Evolutionary conservation across 495 filamentous ascomycete species (phyloP), one percentile per base, ranked within the genome.

Genomic region (Paragyromitra xinjiangensis): DNA sequence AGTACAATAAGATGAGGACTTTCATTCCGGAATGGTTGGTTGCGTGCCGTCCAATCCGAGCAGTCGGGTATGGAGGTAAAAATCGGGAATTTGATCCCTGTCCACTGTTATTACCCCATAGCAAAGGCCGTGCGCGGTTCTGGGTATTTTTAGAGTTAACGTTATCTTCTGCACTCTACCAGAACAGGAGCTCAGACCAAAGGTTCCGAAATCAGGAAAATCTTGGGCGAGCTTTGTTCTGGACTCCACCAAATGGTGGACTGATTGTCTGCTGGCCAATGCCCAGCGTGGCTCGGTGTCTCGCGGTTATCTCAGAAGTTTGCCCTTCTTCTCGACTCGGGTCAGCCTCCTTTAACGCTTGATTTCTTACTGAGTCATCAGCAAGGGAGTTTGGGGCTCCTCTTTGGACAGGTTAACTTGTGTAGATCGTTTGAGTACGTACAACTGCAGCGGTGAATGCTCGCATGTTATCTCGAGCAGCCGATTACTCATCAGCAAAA

Each of bases 41-140:
- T 26, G 53, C 19, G 14, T 58, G 22, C 55, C 55, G 55, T 1
- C 55, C 55, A 58, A 58, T 58, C 55, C 55, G 55, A 58, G 55
- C 19, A 58, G 26, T 34, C 55, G 55, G 24, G 55, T 29, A 16
- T 14, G 44, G 44, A 48, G 44, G 44, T 16, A 16, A 9, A 24
- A 58, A 58, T 29, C 11, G 55, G 50, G 50, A 22, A 53, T 58
- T 58, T 3, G 3, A 58, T 58, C 55, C 55, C 55, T 58, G 22
- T 14, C 50, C 5, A 4, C n/a, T 34, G 8, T 34, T 4, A 14
- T 58, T 53, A 53, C 50, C 50, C 22, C 26, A 58, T 58, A 11
- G 19, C 24, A 29, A 58, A 26, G 24, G 24, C 53, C 24, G 53
- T 58, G 48, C 50, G 50, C 14, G 55, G 11, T 14, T 6, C 9